Conservation (phyloP, 768 basidiomycete genomes). For the Nidularia pulvinata region DNA sequence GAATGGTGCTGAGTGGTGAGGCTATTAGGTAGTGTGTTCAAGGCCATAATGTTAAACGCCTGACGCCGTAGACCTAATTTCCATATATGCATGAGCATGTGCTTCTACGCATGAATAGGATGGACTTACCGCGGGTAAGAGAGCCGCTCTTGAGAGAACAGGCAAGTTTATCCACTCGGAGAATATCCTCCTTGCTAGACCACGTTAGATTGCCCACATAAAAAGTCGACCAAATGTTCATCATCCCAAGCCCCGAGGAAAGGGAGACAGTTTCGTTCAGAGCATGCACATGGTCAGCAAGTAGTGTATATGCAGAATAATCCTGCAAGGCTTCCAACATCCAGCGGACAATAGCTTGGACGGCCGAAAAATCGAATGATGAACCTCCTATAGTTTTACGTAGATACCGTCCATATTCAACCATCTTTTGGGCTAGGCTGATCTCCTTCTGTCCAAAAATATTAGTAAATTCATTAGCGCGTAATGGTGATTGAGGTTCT, state of each 20-base stretch:
- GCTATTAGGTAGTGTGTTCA: conserved; percentile 4
- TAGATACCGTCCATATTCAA: conserved; percentile 40
- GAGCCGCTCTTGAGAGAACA: background rate
- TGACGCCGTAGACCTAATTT: background rate
- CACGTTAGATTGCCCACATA: conserved; percentile 14
- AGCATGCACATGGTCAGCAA: conserved; percentile 25
- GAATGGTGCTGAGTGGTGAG: background rate
- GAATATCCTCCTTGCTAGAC: no score
- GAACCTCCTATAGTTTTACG: conserved; percentile 31
- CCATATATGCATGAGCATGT: no score
- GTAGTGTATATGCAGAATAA: conserved; percentile 27
- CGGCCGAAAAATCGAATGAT: conserved; percentile 64
- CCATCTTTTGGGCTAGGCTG: conserved; percentile 27
- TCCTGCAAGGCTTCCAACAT: conserved; percentile 39
- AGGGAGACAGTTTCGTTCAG: conserved; percentile 54
- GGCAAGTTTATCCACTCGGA: conserved; percentile 16
- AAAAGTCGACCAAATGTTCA: conserved; percentile 67
- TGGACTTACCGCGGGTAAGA: no score
- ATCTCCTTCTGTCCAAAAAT: conserved; percentile 21
- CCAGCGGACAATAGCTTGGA: conserved; percentile 58
- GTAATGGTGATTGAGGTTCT: background rate
- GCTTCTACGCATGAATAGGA: no score
- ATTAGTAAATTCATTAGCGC: background rate
- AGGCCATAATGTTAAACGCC: background rate
- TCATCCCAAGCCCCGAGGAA: conserved; percentile 71